Evolutionary conservation across 495 filamentous ascomycete species (phyloP), one percentile per base, ranked within the genome.

Genomic region (Aspergillus homomorphus): DNA sequence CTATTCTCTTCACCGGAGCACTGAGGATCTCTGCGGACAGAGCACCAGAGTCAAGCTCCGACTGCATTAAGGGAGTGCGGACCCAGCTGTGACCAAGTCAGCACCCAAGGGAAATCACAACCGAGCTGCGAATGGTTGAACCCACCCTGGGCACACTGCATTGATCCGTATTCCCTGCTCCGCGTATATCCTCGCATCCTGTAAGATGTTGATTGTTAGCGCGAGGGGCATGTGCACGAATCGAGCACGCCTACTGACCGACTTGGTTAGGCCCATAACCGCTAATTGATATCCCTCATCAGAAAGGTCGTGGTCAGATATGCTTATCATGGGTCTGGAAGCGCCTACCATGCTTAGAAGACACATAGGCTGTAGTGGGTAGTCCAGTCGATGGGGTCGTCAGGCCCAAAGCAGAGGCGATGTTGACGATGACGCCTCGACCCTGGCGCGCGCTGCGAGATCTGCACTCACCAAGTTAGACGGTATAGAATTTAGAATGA

Each of bases 61-160:
- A 38, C 33, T 38, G 33, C 2, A 38, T 38, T 12, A 38, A 38
- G 12, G 33, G 33, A 49, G 45, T 49, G n/a, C 16, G 45, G 18
- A 20, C 8, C 33, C 33, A 38, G 33, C 33, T 38, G 5, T 14
- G 12, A 38, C 15, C 12, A 12, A 12, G 15, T 38, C 12, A 38
- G 33, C 10, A 28, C 9, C 26, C 4, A 9, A 28, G 26, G 26
- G 26, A 28, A 28, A 28, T 28, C 26, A 9, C 3, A 28, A 9
- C 26, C 26, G 10, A 10, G 26, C 26, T 30, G 44, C 14, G 73
- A 61, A 5, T 73, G 69, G 28, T 85, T 87, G 18, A 3, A 46
- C 45, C 4, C 56, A 87, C 76, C 2, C 86, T 79, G 70, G 69
- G 46, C 73, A 77, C 14, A 77, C 66, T 23, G 73, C 73, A 57